A percentile compares a stretch with the other conserved stretches of the same genome.
phyloP scores from a whole-genome alignment of 2,329 filamentous ascomycete genomes.

The Fusarium redolens region DNA sequence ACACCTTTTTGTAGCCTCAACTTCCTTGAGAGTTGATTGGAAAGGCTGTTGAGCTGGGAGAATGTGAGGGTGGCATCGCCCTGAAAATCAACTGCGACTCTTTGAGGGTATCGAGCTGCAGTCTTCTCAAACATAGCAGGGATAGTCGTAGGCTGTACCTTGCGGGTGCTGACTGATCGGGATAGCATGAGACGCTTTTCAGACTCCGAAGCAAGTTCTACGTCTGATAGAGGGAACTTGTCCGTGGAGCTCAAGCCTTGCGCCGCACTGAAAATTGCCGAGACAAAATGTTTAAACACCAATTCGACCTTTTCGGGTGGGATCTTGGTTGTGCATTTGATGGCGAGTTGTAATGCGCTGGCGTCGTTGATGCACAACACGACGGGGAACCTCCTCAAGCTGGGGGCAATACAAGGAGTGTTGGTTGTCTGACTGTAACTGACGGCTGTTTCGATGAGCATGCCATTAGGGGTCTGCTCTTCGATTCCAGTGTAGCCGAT shows the following conservation, averaged over 20 bases:
- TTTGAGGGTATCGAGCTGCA: background rate
- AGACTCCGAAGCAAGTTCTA: background rate
- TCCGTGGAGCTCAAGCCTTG: background rate
- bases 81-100: conserved; percentile 1
- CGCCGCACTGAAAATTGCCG: background rate
- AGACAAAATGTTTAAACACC: background rate
- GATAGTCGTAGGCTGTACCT: background rate
- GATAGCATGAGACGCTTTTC: background rate
- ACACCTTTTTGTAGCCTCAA: background rate
- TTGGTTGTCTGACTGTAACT: conserved; percentile 18
- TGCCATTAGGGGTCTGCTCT: background rate
- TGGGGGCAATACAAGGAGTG: conserved; percentile 1
- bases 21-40: background rate
- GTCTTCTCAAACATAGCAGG: conserved; percentile 5
- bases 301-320: conserved; percentile 1
- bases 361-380: conserved; percentile 16
- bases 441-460: background rate
- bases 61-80: background rate
- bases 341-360: background rate
- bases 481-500: conserved; percentile 3
- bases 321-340: conserved; percentile 8
- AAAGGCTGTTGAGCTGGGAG: background rate
- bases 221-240: background rate
- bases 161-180: background rate
- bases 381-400: background rate